Base-by-base conservation (phyloP, 2,329 filamentous ascomycete genomes). In the Tolypocladium ophioglossoides region DNA sequence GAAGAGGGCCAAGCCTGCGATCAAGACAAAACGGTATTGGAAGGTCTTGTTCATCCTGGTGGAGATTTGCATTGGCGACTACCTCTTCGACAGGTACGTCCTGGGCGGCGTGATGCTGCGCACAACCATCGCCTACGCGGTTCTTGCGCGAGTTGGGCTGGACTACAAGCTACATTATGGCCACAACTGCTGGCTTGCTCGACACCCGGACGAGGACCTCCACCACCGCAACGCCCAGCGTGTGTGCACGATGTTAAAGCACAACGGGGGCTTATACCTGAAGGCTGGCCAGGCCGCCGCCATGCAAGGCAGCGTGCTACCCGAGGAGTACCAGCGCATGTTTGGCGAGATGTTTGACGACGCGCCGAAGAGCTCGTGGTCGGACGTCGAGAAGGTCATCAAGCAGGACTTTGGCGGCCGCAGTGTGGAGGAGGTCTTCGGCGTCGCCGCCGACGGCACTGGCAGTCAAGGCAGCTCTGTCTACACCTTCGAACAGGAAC, bases 111-210 rank as follows among this genome's bases (percentile, higher is more conserved):
- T 56, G 27, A 53, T 34, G 47, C 53, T 56, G 52, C 55, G 52
- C 40, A 54, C 48, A 16, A 47, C 30, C 24, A 54, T 52, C 22
- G 55, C 55, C 20, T 56, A 54, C 48, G 52, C 40, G 24, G 53
- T 50, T 32, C 50, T 54, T 16, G 49, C 52, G 12, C 55, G 50
- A 14, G 78, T 85, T 37, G 83, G 83, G 0, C 58, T 84, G 8
- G 84, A 87, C 68, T 87, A 87, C 72, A 86, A 86, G 65, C 78
- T 86, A 66, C 86, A 87, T 64, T 86, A 87, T 63, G 76, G 80
- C 7, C 74, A 79, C n/a, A 71, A 84, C 7, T 54, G 53, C 2
- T 55, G 51, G 47, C 34, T 55, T 22, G 39, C 51, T 10, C 44
- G 51, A 14, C 38, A 52, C 22, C 37, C 49, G 16, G 27, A 49